phyloP scores from a whole-genome alignment of 176 grass and related monocot species.

The Rhipidocladum racemiflorum region DNA sequence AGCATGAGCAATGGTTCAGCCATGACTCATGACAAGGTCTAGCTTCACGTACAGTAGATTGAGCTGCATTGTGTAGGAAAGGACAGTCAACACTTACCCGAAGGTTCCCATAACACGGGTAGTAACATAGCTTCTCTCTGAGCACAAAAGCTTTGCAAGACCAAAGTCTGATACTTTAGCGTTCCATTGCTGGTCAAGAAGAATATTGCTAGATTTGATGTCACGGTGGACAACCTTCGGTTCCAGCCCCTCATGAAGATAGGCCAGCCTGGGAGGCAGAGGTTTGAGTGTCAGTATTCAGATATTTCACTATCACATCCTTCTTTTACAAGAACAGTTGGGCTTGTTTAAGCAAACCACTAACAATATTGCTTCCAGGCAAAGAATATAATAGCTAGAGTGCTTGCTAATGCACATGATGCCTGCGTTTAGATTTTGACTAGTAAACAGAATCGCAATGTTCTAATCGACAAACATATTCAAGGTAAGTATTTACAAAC shows the following conservation, averaged over 20 bases:
- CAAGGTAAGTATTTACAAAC: neutral
- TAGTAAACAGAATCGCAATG: neutral
- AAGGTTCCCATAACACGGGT: slow-evolving; percentile 99
- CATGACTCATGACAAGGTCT: slow-evolving; percentile 4
- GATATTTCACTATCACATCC: neutral
- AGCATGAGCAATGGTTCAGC: slow-evolving; percentile 25
- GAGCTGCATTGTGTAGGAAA: neutral
- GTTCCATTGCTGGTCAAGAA: slow-evolving; percentile 84
- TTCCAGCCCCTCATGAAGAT: slow-evolving; percentile 95
- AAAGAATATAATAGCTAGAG: slow-evolving; percentile 23
- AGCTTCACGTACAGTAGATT: neutral
- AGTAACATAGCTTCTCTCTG: slow-evolving; percentile 87
- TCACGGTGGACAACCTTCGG: slow-evolving; percentile 95
- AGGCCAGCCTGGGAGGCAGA: slow-evolving; percentile 63
- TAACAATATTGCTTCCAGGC: slow-evolving; percentile 26
- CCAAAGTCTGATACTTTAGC: slow-evolving; percentile 95
- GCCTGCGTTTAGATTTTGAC: slow-evolving; percentile 28
- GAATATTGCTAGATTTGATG: slow-evolving; percentile 97
- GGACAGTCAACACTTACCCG: slow-evolving; percentile 53
- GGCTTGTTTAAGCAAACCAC: slow-evolving; percentile 15
- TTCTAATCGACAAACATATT: neutral
- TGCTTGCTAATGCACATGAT: slow-evolving; percentile 39
- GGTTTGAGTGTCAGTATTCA: slow-evolving; percentile 25
- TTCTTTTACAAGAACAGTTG: neutral
- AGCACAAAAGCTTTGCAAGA: slow-evolving; percentile 85